Percentiles rank a stretch among this genome's conserved stretches.
Conservation (phyloP, 2,329 filamentous ascomycete species). For the Juglanconis sp. region DNA sequence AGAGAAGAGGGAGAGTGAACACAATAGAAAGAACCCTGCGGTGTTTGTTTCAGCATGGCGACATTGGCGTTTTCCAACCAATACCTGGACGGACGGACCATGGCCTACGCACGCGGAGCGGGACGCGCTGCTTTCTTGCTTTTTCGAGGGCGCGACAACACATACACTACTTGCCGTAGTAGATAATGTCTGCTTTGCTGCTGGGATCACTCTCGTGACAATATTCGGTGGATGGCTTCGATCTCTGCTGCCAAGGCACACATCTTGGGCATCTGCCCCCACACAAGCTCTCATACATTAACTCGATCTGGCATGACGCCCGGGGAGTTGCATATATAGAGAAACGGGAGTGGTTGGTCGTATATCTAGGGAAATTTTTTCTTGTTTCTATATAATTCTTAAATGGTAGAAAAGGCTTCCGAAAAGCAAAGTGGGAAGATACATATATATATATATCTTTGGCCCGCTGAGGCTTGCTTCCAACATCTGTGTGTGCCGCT, state of each 20-base stretch:
- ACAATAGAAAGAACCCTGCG: neutral
- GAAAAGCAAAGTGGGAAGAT: neutral
- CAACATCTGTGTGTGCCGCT: neutral
- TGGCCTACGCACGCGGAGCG: neutral
- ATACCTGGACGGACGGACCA: slow-evolving; percentile 4
- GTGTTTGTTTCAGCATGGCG: slow-evolving; percentile 11
- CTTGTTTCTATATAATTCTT: slow-evolving; percentile 16
- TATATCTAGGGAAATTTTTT: slow-evolving; percentile 13
- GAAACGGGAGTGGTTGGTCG: neutral
- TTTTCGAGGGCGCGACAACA: slow-evolving; percentile 6
- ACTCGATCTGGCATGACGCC: no score
- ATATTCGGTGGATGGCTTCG: no score
- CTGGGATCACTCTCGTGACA: no score
- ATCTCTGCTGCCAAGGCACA: no score
- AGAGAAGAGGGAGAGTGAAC: neutral
- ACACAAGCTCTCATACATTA: no score
- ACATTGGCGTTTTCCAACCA: slow-evolving; percentile 14
- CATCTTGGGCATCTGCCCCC: no score
- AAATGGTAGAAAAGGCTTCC: slow-evolving; percentile 14
- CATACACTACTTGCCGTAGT: slow-evolving; percentile 3
- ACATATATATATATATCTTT: neutral
- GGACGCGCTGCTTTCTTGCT: slow-evolving; percentile 1
- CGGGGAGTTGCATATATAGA: slow-evolving; percentile 12
- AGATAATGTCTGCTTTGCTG: slow-evolving; percentile 13
- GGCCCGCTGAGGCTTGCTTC: neutral